A percentile compares a stretch with the other conserved stretches of the same genome.
Conservation (phyloP, 495 filamentous ascomycete genomes). For the Talaromyces thailandensis region DNA sequence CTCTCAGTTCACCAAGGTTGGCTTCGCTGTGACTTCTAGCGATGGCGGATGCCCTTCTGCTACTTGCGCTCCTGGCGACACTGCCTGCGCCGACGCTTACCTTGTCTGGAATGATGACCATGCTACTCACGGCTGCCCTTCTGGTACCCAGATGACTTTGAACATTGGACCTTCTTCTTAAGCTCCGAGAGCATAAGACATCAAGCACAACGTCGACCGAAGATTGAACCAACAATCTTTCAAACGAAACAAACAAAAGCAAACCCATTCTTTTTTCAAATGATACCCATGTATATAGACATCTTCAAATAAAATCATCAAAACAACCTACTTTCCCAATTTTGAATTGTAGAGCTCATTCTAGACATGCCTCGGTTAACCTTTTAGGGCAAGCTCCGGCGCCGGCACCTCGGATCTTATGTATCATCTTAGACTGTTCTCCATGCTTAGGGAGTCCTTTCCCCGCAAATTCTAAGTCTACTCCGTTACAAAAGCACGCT, state of each 20-base stretch:
- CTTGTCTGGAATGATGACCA: constrained; percentile 35
- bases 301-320: neutral
- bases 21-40: constrained; percentile 32
- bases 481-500: neutral
- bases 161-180: constrained; percentile 16
- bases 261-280: neutral
- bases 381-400: neutral
- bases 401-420: neutral
- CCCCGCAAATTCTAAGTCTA: neutral
- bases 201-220: neutral
- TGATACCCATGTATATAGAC: neutral
- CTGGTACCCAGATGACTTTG: constrained; percentile 30
- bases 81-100: constrained; percentile 33
- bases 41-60: constrained; percentile 25
- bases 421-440: neutral
- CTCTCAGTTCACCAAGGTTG: constrained; percentile 32
- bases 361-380: neutral
- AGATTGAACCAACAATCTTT: neutral
- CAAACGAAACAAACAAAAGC: neutral
- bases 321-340: neutral
- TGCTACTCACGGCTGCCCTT: constrained; percentile 39
- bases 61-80: constrained; percentile 30
- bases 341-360: neutral
- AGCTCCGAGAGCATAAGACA: no score
- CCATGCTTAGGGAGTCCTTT: neutral